A percentile compares a stretch with the other conserved stretches of the same genome.
phyloP scores from a whole-genome alignment of 352 stramenopile species.

The Thraustochytrium sp. region DNA sequence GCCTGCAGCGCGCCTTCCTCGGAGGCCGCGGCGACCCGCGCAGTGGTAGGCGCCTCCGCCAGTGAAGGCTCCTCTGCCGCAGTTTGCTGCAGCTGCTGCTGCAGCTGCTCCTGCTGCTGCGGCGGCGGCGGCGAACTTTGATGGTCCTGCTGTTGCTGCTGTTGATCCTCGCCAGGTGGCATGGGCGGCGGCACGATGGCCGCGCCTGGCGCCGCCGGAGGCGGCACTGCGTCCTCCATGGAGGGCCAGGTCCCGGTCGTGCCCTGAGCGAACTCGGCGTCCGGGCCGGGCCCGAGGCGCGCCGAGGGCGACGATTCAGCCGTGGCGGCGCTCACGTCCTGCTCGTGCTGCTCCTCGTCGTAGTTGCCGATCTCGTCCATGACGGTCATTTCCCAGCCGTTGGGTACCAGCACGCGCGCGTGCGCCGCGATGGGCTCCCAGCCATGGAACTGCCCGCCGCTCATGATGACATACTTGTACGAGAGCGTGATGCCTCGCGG shows the following conservation, averaged over 20 bases:
- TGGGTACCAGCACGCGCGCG: constrained; percentile 64
- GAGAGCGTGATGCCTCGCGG: constrained; percentile 66
- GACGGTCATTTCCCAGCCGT: constrained; percentile 70
- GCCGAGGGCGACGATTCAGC: neutral
- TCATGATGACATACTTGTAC: constrained; percentile 80
- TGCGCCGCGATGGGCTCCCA: constrained; percentile 68
- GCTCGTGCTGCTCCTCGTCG: neutral
- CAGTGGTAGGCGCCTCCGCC: no score
- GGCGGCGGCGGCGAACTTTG: no score
- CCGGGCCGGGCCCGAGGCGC: neutral
- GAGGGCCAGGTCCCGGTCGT: no score
- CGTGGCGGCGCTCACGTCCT: neutral
- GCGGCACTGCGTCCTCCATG: no score
- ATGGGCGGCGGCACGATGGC: neutral
- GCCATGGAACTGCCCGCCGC: constrained; percentile 68
- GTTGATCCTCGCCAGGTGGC: neutral
- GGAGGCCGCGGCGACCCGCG: no score
- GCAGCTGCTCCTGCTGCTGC: no score
- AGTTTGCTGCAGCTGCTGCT: no score
- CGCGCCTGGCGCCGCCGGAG: neutral
- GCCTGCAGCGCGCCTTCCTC: no score
- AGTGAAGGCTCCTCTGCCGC: no score
- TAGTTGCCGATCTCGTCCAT: constrained; percentile 53
- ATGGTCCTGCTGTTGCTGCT: neutral
- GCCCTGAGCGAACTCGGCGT: no score